phyloP scores from a whole-genome alignment of 2,329 filamentous ascomycete genomes.

The Trichoderma semiorbis region DNA sequence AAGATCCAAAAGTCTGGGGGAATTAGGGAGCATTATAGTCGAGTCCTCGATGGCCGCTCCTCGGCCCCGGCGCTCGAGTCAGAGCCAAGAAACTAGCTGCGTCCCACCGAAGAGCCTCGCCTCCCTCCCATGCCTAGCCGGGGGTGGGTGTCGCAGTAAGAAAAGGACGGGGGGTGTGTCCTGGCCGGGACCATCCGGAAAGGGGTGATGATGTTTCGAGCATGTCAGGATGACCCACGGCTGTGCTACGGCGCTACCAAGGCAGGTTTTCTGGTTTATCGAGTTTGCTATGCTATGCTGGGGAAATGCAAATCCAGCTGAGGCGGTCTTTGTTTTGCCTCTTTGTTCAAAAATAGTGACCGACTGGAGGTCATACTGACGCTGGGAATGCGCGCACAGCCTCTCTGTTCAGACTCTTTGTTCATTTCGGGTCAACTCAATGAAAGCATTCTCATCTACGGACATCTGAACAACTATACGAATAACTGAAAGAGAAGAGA shows the following conservation, averaged over 20 bases:
- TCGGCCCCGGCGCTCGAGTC: conserved; percentile 15
- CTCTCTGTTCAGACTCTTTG: not conserved
- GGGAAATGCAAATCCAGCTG: not conserved
- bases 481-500: not conserved
- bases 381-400: not conserved
- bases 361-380: not conserved
- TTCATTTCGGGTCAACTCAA: not conserved
- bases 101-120: conserved; percentile 17
- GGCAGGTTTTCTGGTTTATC: not conserved
- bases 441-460: not conserved
- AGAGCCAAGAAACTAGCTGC: conserved; percentile 8
- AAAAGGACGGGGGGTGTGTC: conserved; percentile 1
- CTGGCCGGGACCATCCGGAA: conserved; percentile 19
- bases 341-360: not conserved
- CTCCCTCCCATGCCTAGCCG: conserved; percentile 5
- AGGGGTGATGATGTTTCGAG: conserved; percentile 17
- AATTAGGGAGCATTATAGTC: conserved; percentile 11
- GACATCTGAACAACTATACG: not conserved
- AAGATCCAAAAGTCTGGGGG: conserved; percentile 1
- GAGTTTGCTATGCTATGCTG: not conserved
- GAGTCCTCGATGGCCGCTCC: conserved; percentile 2
- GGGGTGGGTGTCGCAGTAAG: not conserved
- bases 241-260: not conserved
- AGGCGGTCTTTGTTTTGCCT: not conserved
- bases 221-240: conserved; percentile 18